Base-by-base conservation (phyloP, 2,329 filamentous ascomycete genomes). In the Corinectria fuckeliana region DNA sequence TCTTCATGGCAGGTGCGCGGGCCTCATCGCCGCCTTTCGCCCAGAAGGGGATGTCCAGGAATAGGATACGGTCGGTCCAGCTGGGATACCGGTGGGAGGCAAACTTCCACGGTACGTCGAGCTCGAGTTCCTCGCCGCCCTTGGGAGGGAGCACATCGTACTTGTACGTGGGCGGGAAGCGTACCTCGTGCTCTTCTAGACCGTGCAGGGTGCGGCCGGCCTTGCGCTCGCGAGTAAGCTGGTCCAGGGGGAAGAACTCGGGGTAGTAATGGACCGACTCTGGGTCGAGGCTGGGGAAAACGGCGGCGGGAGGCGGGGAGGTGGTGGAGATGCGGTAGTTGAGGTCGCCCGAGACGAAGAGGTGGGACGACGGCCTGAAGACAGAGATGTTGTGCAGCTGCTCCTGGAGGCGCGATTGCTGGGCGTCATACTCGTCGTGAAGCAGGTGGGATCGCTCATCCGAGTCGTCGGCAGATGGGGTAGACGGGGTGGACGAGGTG, bases 131-230 rank as follows among this genome's bases (percentile, higher is more conserved):
- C 39, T 77, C 72, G 25, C 70, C 69, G n/a, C 68, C 69, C 38
- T 64, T 67, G 49, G 75, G 70, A 45, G 50, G 74, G 63, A 60
- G 65, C 30, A 83, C 75, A 30, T 83, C 82, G 74, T 95, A 96
- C 76, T 99, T 99, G 81, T 99, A 99, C 0, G 95, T 97, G 0
- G 95, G 95, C 1, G 93, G 90, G 70, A 98, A 99, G 4, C 75
- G 76, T 58, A 98, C 87, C 1, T 84, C 79, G 1, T 88, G 85
- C 77, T 99, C 95, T 9, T 80, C 78, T 30, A 99, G 80, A 4
- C 91, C 89, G 63, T 98, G 93, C 21, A 96, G 79, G 2, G 91
- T 92, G 14, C 88, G 84, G 0, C 88, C 87, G 1, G 88, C 87
- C 4, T 76, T 76, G 51, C 86, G 86, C 76, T 98, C 93, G 47